phyloP scores from a whole-genome alignment of 805 yeast species.

The Grigorovia jiainica region DNA sequence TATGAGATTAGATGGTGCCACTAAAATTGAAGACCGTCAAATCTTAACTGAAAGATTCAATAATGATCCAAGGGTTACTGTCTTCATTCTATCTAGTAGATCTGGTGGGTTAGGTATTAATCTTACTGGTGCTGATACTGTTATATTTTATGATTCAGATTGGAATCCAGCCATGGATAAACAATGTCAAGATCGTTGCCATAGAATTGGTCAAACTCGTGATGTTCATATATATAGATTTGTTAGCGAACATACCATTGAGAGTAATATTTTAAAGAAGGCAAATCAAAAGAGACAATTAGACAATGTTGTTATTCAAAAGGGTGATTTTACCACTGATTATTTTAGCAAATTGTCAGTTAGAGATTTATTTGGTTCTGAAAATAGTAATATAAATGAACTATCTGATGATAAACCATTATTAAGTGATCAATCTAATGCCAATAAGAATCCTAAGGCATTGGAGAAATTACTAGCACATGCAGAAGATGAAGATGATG shows the following conservation, averaged over 20 bases:
- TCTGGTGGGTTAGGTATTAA: constrained; percentile 98
- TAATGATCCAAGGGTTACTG: constrained; percentile 75
- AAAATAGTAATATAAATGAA: constrained; percentile 21
- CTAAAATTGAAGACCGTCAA: constrained; percentile 95
- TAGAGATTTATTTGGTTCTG: constrained; percentile 65
- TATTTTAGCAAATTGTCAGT: constrained; percentile 84
- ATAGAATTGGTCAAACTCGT: constrained; percentile 95
- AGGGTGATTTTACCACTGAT: constrained; percentile 97
- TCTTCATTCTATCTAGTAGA: constrained; percentile 86
- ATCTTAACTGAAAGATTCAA: constrained; percentile 87
- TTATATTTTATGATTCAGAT: constrained; percentile 93
- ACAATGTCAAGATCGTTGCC: constrained; percentile 98
- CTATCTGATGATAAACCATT: constrained; percentile 32
- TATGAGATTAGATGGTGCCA: constrained; percentile 94
- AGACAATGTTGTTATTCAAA: constrained; percentile 92
- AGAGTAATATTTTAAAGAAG: constrained; percentile 84
- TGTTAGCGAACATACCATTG: constrained; percentile 93
- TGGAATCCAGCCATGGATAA: constrained; percentile 99
- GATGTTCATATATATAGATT: constrained; percentile 96
- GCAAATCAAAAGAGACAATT: constrained; percentile 91
- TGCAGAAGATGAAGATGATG: constrained; percentile 91
- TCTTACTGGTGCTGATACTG: constrained; percentile 97
- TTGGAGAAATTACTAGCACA: constrained; percentile 65
- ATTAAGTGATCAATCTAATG: constrained; percentile 25
- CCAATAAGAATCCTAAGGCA: constrained; percentile 30